Percentiles rank a stretch among this genome's conserved stretches.
Evolutionary conservation across 208 protist genomes (phyloP).

Genomic region (Wallacemonas sp.): DNA sequence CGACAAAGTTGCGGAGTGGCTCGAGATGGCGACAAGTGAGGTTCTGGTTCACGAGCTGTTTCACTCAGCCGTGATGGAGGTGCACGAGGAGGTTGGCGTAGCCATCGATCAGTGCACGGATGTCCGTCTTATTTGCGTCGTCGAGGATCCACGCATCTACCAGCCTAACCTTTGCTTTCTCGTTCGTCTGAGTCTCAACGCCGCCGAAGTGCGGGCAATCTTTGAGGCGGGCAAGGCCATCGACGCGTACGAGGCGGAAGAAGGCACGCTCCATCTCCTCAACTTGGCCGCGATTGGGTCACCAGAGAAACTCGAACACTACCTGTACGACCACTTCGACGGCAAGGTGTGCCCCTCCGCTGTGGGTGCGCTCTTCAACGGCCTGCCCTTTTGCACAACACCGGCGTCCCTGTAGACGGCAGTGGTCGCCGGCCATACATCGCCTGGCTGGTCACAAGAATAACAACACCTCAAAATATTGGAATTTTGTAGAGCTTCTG

Average conservation of each 20-base stretch:
- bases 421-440: too few relatives aligned
- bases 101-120: slow-evolving; percentile 11
- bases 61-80: slow-evolving; percentile 25
- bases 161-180: slow-evolving; percentile 48
- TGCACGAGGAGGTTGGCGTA: slow-evolving; percentile 41
- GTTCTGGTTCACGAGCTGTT: slow-evolving; percentile 27
- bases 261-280: slow-evolving; percentile 25
- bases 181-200: slow-evolving; percentile 10
- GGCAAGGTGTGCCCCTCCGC: slow-evolving; percentile 33
- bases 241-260: slow-evolving; percentile 43
- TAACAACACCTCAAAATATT: too few relatives aligned
- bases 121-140: slow-evolving; percentile 30
- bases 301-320: slow-evolving; percentile 10
- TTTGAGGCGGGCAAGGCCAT: slow-evolving; percentile 24
- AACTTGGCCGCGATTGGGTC: slow-evolving; percentile 7
- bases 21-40: slow-evolving; percentile 15
- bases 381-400: neutral
- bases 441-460: too few relatives aligned
- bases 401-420: too few relatives aligned
- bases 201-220: slow-evolving; percentile 17
- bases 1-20: slow-evolving; percentile 13
- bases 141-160: slow-evolving; percentile 11
- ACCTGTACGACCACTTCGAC: slow-evolving; percentile 17
- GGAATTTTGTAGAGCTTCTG: too few relatives aligned
- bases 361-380: slow-evolving; percentile 24